Evolutionary conservation across 345 rosid species (phyloP), one percentile per base, ranked within the genome.

Genomic region (Xanthoceras sorbifolium): DNA sequence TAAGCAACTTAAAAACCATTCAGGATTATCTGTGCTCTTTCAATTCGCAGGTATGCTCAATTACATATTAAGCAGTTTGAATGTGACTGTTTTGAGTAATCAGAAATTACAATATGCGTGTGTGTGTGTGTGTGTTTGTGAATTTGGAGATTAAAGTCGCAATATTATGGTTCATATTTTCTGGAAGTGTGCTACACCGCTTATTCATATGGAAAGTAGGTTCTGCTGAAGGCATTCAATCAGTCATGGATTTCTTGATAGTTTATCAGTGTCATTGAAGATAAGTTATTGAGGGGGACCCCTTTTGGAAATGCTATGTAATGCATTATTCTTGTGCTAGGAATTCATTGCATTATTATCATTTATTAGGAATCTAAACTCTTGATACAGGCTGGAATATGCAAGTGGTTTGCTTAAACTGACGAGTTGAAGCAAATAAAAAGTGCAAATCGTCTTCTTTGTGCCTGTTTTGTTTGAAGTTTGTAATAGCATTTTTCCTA

Each of bases 21-120:
- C 94, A 92, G 84, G 89, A 91, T 81, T 92, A 97, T 85, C 92
- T 97, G 55, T 91, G 97, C 87, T 91, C 98, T 32, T 94, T 94
- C 80, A 79, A 85, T 64, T 84, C 93, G 55, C 94, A 89, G 97
- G 98, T 96, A 78, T 73, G 79, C 71, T 50, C 46, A 73, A 64
- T 75, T 44, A 64, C 64, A 64, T 67, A 18, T 73, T 44, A 7
- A 61, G 54, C 34, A 36, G 54, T 38, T 54, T 54, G 48, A n/a
- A 18, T 55, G 25, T 71, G 46, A 55, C 59, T 11, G 29, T 71
- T 38, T n/a, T 32, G 29, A 22, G 12, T 54, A 12, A 6, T 34
- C 52, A 40, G 12, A 18, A 3, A 42, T 42, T 42, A 42, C 15
- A 42, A n/a, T 36, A 36, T 36, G 8, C 8, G 8, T 36, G 4